These are phyloP conservation scores for Artemisia tridentata DNA, from an alignment of 129 eudicot species.

Conservation along the genomic window DNA sequence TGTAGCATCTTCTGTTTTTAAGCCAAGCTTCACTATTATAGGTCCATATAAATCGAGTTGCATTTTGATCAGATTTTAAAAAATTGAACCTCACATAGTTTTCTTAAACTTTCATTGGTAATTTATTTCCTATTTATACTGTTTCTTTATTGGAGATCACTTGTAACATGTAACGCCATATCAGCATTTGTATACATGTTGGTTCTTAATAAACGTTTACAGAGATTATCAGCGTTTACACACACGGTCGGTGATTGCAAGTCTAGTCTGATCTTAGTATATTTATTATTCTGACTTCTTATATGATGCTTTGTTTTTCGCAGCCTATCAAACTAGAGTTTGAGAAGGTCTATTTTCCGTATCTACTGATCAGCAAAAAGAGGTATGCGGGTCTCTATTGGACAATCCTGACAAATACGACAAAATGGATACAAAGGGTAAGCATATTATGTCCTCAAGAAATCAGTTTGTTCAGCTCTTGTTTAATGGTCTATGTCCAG, in stretches of 20 bases:
- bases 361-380: conserved; percentile 93
- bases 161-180: background rate
- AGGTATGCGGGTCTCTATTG: conserved; percentile 98
- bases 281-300: conserved; percentile 9
- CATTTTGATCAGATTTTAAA: background rate
- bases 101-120: conserved; percentile 11
- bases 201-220: background rate
- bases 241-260: background rate
- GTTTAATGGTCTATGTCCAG: background rate
- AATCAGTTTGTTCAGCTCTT: background rate
- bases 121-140: background rate
- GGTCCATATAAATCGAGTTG: background rate
- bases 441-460: conserved; percentile 9
- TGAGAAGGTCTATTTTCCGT: conserved; percentile 95
- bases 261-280: conserved; percentile 12
- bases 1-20: background rate
- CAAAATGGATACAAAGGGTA: conserved; percentile 99
- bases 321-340: conserved; percentile 97
- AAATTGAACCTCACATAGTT: conserved; percentile 3
- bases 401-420: conserved; percentile 87
- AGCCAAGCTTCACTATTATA: conserved; percentile 6
- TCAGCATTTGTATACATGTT: conserved; percentile 9
- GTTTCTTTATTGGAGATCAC: conserved; percentile 3
- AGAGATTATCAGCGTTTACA: background rate
- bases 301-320: conserved; percentile 24